A percentile compares a stretch with the other conserved stretches of the same genome.
These are phyloP conservation scores for Boletus rubropictus DNA, from an alignment of 768 basidiomycete genomes.

Conservation along the genomic window DNA sequence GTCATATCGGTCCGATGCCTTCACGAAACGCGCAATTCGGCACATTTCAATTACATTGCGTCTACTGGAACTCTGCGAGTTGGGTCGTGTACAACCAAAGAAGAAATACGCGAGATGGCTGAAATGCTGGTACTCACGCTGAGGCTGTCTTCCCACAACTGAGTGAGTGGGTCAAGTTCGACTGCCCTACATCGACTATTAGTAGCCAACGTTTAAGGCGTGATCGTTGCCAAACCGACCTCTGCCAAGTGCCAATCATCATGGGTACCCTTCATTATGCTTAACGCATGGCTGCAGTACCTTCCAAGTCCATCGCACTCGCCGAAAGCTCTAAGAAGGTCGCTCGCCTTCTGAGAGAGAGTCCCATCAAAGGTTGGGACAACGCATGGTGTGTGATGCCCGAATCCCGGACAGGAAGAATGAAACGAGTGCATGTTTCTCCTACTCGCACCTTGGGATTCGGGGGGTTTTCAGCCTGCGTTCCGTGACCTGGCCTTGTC, in stretches of 20 bases:
- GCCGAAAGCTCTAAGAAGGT: slow-evolving; percentile 1
- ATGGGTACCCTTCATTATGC: too few species aligned
- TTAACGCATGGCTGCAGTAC: background rate
- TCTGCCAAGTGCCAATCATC: too few species aligned
- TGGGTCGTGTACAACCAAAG: background rate
- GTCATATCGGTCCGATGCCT: background rate
- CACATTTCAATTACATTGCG: background rate
- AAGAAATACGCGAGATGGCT: background rate
- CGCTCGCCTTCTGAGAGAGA: slow-evolving; percentile 9
- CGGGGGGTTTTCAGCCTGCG: slow-evolving; percentile 48
- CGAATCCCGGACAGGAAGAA: background rate
- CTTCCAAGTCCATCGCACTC: background rate
- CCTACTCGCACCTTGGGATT: slow-evolving; percentile 61
- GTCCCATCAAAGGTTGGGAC: slow-evolving; percentile 17
- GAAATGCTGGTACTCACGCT: too few species aligned
- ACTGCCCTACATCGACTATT: too few species aligned
- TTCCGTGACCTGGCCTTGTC: slow-evolving; percentile 47
- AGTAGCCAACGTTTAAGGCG: too few species aligned
- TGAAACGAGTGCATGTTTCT: background rate
- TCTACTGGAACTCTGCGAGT: background rate
- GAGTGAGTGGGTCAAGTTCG: too few species aligned
- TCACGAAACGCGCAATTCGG: too few species aligned
- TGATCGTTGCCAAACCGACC: too few species aligned
- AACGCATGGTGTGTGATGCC: slow-evolving; percentile 12
- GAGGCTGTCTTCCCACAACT: too few species aligned